These are phyloP conservation scores for Emmonsiellopsis sp. DNA, from an alignment of 2,329 filamentous ascomycete genomes.

Conservation along the genomic window DNA sequence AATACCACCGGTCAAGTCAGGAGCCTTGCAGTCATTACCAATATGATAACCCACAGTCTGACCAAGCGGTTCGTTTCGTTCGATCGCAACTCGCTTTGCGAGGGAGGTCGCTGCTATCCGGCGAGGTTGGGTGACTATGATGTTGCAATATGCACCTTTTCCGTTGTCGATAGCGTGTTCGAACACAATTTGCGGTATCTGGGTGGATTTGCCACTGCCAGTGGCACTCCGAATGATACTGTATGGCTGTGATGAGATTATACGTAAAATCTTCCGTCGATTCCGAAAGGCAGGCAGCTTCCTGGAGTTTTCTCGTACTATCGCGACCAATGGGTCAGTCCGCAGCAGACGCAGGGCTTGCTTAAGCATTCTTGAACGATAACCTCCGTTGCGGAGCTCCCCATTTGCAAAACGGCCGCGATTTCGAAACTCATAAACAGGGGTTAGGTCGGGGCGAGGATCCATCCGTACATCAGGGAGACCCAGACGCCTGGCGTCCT, in stretches of 20 bases:
- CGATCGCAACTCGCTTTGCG: slow-evolving; percentile 38
- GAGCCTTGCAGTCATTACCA: slow-evolving; percentile 31
- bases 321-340: too few species aligned
- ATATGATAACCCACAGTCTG: slow-evolving; percentile 40
- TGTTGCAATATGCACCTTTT: slow-evolving; percentile 36
- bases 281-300: too few species aligned
- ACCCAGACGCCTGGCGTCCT: slow-evolving; percentile 11
- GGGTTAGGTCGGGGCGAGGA: background rate
- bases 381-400: too few species aligned
- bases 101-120: slow-evolving; percentile 41
- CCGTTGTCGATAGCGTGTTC: slow-evolving; percentile 37
- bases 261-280: slow-evolving; percentile 14
- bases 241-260: slow-evolving; percentile 22
- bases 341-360: too few species aligned
- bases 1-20: slow-evolving; percentile 31
- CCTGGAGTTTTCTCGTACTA: too few species aligned
- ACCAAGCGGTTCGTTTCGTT: slow-evolving; percentile 34
- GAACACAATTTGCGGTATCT: slow-evolving; percentile 46
- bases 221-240: slow-evolving; percentile 40
- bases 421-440: background rate
- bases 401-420: too few species aligned
- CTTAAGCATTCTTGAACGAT: too few species aligned
- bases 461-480: background rate
- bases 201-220: slow-evolving; percentile 41
- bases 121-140: slow-evolving; percentile 44